phyloP scores from a whole-genome alignment of 306 rosid genomes.

The Lathyrus tuberosus region DNA sequence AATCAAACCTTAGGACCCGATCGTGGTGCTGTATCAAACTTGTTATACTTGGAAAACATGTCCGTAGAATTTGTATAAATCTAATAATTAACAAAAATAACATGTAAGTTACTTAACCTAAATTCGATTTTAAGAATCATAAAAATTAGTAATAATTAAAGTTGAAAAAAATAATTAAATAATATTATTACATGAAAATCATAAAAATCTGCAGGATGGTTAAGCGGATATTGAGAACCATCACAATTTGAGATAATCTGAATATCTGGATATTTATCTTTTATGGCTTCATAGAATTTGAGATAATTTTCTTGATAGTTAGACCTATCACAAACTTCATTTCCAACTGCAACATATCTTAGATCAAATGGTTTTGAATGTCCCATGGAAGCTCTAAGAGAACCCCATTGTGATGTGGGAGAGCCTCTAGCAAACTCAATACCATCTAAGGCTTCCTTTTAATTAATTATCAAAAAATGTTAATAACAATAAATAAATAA shows the following conservation, averaged over 20 bases:
- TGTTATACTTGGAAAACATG: slow-evolving; percentile 52
- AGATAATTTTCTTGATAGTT: slow-evolving; percentile 62
- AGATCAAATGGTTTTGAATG: slow-evolving; percentile 79
- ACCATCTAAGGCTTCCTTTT: slow-evolving; percentile 82
- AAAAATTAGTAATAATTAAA: neutral
- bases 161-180: too few relatives aligned
- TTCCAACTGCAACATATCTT: slow-evolving; percentile 73
- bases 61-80: slow-evolving; percentile 59
- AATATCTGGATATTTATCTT: slow-evolving; percentile 64
- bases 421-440: slow-evolving; percentile 87
- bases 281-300: slow-evolving; percentile 63
- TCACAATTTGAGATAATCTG: slow-evolving; percentile 79
- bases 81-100: slow-evolving; percentile 29
- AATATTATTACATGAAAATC: slow-evolving; percentile 69
- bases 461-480: too few relatives aligned
- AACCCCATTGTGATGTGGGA: slow-evolving; percentile 69
- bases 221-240: slow-evolving; percentile 53
- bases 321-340: slow-evolving; percentile 68
- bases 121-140: neutral
- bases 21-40: slow-evolving; percentile 55
- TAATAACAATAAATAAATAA: too few relatives aligned
- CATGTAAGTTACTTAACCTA: neutral
- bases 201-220: slow-evolving; percentile 75
- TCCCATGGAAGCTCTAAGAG: slow-evolving; percentile 77
- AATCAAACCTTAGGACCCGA: slow-evolving; percentile 44